Conservation (phyloP, 2,329 filamentous ascomycete species). For the Xylariomycetidae sp. region DNA sequence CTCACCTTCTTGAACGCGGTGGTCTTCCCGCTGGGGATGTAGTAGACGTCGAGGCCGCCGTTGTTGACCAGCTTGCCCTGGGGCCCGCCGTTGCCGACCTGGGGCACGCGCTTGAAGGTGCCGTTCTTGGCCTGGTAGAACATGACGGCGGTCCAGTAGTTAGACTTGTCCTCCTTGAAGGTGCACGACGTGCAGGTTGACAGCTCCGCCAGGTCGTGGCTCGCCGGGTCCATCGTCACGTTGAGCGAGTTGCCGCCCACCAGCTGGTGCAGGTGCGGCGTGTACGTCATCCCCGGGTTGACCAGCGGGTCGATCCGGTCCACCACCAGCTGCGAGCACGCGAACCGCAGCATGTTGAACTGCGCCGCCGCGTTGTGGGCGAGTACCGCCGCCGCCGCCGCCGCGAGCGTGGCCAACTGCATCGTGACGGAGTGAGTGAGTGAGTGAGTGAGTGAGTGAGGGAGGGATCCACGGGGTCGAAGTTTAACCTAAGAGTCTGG, state of each 20-base stretch:
- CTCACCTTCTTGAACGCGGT: slow-evolving; percentile 36
- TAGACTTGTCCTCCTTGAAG: slow-evolving; percentile 38
- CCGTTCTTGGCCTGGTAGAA: slow-evolving; percentile 39
- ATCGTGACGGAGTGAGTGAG: slow-evolving; percentile 12
- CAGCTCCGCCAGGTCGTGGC: slow-evolving; percentile 28
- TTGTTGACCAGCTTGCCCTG: slow-evolving; percentile 37
- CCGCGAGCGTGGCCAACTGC: slow-evolving; percentile 27
- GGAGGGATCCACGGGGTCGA: too few relatives aligned
- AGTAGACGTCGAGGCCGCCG: slow-evolving; percentile 38
- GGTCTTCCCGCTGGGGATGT: slow-evolving; percentile 36
- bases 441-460: too few relatives aligned
- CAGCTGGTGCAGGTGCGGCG: slow-evolving; percentile 41
- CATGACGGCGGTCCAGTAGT: slow-evolving; percentile 43
- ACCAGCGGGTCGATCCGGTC: slow-evolving; percentile 41
- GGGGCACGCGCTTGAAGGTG: slow-evolving; percentile 36
- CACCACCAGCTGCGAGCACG: slow-evolving; percentile 41
- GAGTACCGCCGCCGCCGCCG: slow-evolving; percentile 13
- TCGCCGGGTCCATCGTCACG: slow-evolving; percentile 34
- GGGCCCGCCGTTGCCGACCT: slow-evolving; percentile 38
- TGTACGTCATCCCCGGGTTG: slow-evolving; percentile 38
- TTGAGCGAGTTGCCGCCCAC: slow-evolving; percentile 41
- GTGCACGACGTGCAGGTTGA: slow-evolving; percentile 39
- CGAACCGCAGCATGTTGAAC: slow-evolving; percentile 39
- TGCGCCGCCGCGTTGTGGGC: slow-evolving; percentile 26
- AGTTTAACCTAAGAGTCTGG: not conserved